Conservation (phyloP, 2,329 filamentous ascomycete species). For the Botryotinia calthae region DNA sequence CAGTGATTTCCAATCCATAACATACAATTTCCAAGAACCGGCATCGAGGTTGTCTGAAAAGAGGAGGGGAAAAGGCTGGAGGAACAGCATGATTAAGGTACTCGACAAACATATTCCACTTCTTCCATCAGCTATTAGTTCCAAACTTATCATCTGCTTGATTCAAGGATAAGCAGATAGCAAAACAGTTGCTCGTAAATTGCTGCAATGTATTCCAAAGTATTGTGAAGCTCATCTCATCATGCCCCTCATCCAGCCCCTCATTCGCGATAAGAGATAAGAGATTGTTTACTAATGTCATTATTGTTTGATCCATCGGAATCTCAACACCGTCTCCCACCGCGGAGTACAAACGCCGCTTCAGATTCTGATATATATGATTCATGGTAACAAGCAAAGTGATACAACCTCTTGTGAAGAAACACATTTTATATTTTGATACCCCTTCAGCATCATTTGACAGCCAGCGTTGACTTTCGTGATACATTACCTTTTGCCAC, state of each 20-base stretch:
- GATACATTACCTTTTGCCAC: slow-evolving; percentile 10
- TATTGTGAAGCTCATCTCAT: background rate
- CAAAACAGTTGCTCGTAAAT: background rate
- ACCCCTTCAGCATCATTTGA: background rate
- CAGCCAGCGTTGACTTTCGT: background rate
- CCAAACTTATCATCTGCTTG: background rate
- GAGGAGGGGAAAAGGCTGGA: background rate
- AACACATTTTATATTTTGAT: background rate
- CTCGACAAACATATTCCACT: background rate
- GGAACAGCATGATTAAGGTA: background rate
- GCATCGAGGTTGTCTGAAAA: background rate
- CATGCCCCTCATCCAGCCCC: slow-evolving; percentile 12
- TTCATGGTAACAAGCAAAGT: background rate
- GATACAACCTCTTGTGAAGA: background rate
- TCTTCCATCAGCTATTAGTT: background rate
- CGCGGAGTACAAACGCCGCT: slow-evolving; percentile 14
- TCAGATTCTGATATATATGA: slow-evolving; percentile 16
- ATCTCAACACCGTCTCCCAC: slow-evolving; percentile 19
- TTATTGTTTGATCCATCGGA: slow-evolving; percentile 1
- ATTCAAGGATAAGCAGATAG: background rate
- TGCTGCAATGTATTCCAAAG: background rate
- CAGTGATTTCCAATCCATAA: background rate
- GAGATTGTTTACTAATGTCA: slow-evolving; percentile 16
- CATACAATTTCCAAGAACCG: no score
- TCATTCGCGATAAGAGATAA: slow-evolving; percentile 22